Evolutionary conservation across 1,284 basidiomycete species (phyloP).

Genomic region (Crepidotus sp.): DNA sequence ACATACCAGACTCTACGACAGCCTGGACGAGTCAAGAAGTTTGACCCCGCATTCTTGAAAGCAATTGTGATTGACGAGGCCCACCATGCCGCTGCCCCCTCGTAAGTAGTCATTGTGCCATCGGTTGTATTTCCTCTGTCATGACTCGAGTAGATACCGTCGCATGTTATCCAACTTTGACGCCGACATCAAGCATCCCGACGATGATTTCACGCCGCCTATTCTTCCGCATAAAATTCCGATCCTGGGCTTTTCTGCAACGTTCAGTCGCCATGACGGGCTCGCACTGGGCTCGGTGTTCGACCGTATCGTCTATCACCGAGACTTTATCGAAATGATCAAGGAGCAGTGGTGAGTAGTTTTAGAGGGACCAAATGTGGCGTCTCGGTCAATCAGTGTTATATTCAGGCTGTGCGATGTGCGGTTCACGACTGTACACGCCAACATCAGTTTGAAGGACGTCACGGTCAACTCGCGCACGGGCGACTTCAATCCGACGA

Average conservation of each 20-base stretch:
- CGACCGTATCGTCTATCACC: constrained; percentile 88
- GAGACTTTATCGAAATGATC: constrained; percentile 91
- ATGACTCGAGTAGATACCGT: constrained; percentile 50
- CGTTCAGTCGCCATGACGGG: constrained; percentile 89
- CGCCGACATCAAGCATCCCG: constrained; percentile 46
- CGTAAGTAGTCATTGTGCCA: constrained; percentile 39
- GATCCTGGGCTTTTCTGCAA: constrained; percentile 92
- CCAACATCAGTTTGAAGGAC: constrained; percentile 58
- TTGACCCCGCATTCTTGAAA: constrained; percentile 65
- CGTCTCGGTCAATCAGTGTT: neutral
- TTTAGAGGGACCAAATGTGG: neutral
- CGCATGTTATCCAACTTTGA: constrained; percentile 74
- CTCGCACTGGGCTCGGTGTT: constrained; percentile 85
- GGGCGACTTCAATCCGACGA: constrained; percentile 74
- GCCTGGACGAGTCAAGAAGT: constrained; percentile 66
- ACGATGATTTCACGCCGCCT: constrained; percentile 30
- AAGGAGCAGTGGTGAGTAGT: constrained; percentile 73
- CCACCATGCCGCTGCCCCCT: constrained; percentile 89
- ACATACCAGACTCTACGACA: constrained; percentile 86
- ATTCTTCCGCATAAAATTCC: constrained; percentile 51
- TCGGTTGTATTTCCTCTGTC: neutral
- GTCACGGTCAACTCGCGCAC: constrained; percentile 58
- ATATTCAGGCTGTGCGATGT: constrained; percentile 73
- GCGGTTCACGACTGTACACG: constrained; percentile 74
- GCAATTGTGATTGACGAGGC: constrained; percentile 90